Base-by-base conservation (phyloP, 192 early-diverging fungal species). In the Rhizophagus sp. region DNA sequence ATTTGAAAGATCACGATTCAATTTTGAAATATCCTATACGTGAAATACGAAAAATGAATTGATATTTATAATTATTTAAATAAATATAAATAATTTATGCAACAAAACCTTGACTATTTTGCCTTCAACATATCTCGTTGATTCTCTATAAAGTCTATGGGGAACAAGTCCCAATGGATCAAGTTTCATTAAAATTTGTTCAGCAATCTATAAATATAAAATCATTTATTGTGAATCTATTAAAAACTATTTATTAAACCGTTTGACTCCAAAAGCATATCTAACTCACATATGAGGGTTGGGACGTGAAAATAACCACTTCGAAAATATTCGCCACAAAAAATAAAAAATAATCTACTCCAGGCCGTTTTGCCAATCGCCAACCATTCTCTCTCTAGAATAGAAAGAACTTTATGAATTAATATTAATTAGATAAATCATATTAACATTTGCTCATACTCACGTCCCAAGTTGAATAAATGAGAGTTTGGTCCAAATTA, bases 351-450 rank as follows among this genome's bases (percentile, higher is more conserved):
- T 98, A 94, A 73, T 99, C 97, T 52, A 97, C 91, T 62, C 96
- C 97, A 19, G 98, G 97, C 65, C 98, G 91, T 82, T 96, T 97
- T 49, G 97, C 98, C 68, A 94, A 92, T 73, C 97, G 91, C 98
- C 98, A 99, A 30, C 98, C 98, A 76, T 95, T 88, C 80, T 97
- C 92, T 88, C 95, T 96, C 92, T 93, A 84, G 66, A 50, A 57
- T 73, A 66, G 24, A n/a, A 24, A 1, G 11, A 66, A 49, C 62
- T 33, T 30, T 19, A 62, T 19, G 39, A 36, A 44, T 71, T 33
- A 33, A 71, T 34, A 41, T 41, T 8, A 8, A 41, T 67, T 67
- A 67, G 25, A 33, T 47, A 47, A 47, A 0, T 72, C 39, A 49
- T 49, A 39, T 4, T 36, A n/a, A 69, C 17, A 4, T 44, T 12